These are phyloP conservation scores for Metschnikowia arizonensis DNA, from an alignment of 805 yeast genomes.

Conservation along the genomic window DNA sequence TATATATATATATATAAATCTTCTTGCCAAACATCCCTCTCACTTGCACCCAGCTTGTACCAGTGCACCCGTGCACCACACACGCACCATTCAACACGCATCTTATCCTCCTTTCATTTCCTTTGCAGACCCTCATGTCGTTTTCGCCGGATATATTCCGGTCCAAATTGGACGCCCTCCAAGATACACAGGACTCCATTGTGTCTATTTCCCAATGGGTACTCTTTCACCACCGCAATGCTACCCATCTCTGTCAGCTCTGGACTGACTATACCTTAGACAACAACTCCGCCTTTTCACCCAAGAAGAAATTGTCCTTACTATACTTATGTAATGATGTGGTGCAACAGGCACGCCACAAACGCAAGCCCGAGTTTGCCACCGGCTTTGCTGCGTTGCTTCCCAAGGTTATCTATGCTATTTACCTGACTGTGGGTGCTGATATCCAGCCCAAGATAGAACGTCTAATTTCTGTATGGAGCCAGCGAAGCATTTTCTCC, in stretches of 20 bases:
- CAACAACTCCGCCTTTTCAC: constrained; percentile 5
- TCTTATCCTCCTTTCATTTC: neutral
- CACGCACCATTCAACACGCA: neutral
- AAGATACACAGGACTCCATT: constrained; percentile 67
- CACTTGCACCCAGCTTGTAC: too few relatives aligned
- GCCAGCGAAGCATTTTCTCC: constrained; percentile 46
- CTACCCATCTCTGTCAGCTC: constrained; percentile 45
- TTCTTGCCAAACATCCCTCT: too few relatives aligned
- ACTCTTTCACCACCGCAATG: constrained; percentile 61
- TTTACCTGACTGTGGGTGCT: constrained; percentile 29
- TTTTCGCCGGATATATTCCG: constrained; percentile 47
- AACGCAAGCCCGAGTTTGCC: constrained; percentile 54
- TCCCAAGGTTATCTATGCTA: constrained; percentile 36
- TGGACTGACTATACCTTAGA: constrained; percentile 44
- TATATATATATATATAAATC: too few relatives aligned
- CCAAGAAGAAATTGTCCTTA: constrained; percentile 46
- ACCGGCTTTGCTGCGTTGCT: constrained; percentile 51
- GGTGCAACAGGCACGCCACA: constrained; percentile 70
- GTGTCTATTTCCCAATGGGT: constrained; percentile 74
- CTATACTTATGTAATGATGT: constrained; percentile 77
- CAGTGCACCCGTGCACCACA: constrained; percentile 5
- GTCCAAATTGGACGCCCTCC: constrained; percentile 44
- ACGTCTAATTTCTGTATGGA: constrained; percentile 56
- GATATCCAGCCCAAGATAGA: constrained; percentile 45
- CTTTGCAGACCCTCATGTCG: constrained; percentile 34